Evolutionary conservation across 208 protist genomes (phyloP).

Genomic region (Blastocrithidia nonstop): DNA sequence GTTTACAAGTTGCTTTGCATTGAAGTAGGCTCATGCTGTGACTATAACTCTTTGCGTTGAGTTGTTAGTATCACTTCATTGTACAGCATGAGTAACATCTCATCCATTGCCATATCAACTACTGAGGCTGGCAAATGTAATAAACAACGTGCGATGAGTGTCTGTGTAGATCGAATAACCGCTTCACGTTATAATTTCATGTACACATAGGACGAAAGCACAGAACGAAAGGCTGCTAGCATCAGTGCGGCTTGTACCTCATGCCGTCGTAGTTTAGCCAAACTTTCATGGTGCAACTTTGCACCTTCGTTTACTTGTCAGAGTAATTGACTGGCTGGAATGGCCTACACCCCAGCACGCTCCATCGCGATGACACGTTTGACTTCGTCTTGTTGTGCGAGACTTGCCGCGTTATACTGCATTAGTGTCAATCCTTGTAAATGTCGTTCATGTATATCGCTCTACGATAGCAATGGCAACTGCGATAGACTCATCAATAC

Average conservation of each 20-base stretch:
- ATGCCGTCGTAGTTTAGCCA: slow-evolving; percentile 25
- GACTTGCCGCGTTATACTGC: slow-evolving; percentile 40
- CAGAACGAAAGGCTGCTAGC: slow-evolving; percentile 33
- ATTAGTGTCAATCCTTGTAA: slow-evolving; percentile 29
- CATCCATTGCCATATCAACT: slow-evolving; percentile 45
- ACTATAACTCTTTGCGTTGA: too few relatives aligned
- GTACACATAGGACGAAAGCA: slow-evolving; percentile 28
- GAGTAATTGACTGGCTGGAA: slow-evolving; percentile 36
- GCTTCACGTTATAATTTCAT: slow-evolving; percentile 20
- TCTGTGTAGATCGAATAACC: slow-evolving; percentile 33
- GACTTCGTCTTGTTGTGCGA: slow-evolving; percentile 52
- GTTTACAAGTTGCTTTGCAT: too few relatives aligned
- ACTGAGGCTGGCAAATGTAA: slow-evolving; percentile 35
- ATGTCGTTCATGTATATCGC: slow-evolving; percentile 28
- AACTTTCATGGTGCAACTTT: slow-evolving; percentile 20
- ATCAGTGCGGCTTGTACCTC: slow-evolving; percentile 23
- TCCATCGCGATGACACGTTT: slow-evolving; percentile 42
- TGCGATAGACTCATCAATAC: slow-evolving; percentile 36
- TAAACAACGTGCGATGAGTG: slow-evolving; percentile 44
- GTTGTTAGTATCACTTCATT: too few relatives aligned
- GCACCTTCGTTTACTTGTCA: slow-evolving; percentile 44
- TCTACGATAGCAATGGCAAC: slow-evolving; percentile 25
- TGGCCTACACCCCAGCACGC: slow-evolving; percentile 54
- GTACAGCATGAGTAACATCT: slow-evolving; percentile 16
- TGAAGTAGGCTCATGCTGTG: too few relatives aligned